Percentiles rank a stretch among this genome's conserved stretches.
Conservation (phyloP, 306 rosid genomes). For the Acacia confusa region DNA sequence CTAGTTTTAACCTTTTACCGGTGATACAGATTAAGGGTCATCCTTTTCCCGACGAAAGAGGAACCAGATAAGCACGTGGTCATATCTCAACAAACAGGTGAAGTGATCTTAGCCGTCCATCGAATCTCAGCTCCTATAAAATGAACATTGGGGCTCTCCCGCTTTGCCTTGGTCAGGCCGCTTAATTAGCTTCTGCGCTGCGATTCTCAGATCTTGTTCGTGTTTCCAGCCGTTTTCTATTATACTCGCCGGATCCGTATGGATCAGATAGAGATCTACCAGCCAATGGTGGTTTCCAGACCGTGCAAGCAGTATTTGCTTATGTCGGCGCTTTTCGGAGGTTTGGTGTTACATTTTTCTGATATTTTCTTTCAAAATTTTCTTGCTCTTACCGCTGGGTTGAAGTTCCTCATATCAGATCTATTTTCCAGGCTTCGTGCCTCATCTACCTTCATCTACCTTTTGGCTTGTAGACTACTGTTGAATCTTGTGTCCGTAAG, state of each 20-base stretch:
- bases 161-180: accelerated
- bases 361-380: background rate
- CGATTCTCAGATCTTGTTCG: background rate
- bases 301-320: background rate
- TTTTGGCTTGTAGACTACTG: background rate
- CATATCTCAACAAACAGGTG: conserved; percentile 23
- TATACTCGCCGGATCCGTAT: background rate
- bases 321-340: background rate
- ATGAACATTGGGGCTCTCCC: background rate
- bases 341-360: background rate
- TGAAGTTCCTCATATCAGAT: background rate
- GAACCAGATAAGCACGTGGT: conserved; percentile 16
- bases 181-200: no score
- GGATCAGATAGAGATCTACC: conserved; percentile 37
- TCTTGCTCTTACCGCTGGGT: background rate
- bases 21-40: no score
- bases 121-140: conserved; percentile 18
- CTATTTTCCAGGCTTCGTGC: background rate
- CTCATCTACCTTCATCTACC: background rate
- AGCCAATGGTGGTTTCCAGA: background rate
- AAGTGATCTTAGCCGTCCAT: conserved; percentile 41
- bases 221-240: accelerated
- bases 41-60: no score
- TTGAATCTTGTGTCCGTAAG: background rate
- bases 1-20: no score